A percentile compares a stretch with the other conserved stretches of the same genome.
Evolutionary conservation across 108 stramenopile genomes (phyloP).

Genomic region (Skeletonema tropicum): DNA sequence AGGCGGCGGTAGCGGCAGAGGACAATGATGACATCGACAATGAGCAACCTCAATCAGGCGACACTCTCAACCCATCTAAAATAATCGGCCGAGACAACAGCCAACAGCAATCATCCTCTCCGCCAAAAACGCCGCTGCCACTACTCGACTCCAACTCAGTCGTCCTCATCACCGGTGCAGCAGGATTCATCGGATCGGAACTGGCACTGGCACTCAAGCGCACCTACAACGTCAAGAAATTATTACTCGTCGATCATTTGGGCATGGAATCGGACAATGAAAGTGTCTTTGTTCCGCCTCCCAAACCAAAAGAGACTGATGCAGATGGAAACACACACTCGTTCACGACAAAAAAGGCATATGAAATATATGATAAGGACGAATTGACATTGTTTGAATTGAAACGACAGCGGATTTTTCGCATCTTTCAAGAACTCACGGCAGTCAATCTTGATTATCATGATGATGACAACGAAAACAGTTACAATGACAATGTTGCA

Average conservation of each 20-base stretch:
- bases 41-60: not conserved
- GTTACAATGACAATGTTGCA: not conserved
- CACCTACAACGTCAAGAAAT: slow-evolving; percentile 62
- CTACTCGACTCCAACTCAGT: slow-evolving; percentile 53
- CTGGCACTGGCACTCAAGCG: slow-evolving; percentile 77
- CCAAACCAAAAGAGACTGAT: not conserved
- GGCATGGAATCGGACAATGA: slow-evolving; percentile 37
- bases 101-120: slow-evolving; percentile 15
- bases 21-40: slow-evolving; percentile 3
- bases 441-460: not conserved
- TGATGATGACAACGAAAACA: not conserved
- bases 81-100: not conserved
- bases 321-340: not conserved
- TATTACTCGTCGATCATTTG: slow-evolving; percentile 68
- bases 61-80: no score
- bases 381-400: slow-evolving; percentile 72
- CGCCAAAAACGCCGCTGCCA: not conserved
- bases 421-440: slow-evolving; percentile 63
- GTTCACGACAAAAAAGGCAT: slow-evolving; percentile 6
- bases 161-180: slow-evolving; percentile 83
- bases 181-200: slow-evolving; percentile 83
- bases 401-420: slow-evolving; percentile 77
- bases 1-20: not conserved
- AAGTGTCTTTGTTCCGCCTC: slow-evolving; percentile 18
- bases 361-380: slow-evolving; percentile 48